A percentile compares a stretch with the other conserved stretches of the same genome.
Conservation (phyloP, 257 asterid genomes). For the Prunella vulgaris region DNA sequence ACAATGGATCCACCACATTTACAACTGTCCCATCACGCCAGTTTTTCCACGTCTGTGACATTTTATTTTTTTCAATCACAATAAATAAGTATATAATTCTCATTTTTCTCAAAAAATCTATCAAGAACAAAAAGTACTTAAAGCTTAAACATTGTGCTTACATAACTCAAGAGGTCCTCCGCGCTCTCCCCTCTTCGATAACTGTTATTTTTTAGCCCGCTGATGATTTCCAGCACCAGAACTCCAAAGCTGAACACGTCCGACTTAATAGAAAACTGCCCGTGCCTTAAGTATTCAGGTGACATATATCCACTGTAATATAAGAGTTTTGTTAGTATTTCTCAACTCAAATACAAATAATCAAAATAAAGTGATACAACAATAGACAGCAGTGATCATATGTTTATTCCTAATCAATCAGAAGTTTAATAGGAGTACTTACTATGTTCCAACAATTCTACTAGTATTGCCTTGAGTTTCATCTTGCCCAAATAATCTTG, state of each 20-base stretch:
- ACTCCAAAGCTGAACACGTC: constrained; percentile 53
- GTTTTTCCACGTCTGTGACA: constrained; percentile 32
- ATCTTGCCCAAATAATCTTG: constrained; percentile 28
- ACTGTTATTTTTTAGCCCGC: constrained; percentile 25
- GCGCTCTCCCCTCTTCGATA: constrained; percentile 9
- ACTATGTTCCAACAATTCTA: constrained; percentile 48
- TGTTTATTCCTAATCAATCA: background rate
- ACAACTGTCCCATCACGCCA: constrained; percentile 26
- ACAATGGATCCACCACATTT: constrained; percentile 23
- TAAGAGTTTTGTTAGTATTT: background rate
- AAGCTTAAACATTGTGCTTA: constrained; percentile 17
- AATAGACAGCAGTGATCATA: background rate
- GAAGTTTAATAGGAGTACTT: too few species aligned
- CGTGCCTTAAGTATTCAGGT: constrained; percentile 39
- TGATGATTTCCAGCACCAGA: constrained; percentile 37
- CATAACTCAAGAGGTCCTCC: constrained; percentile 34
- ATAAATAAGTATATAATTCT: background rate
- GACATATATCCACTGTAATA: constrained; percentile 46
- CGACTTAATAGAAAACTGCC: constrained; percentile 36
- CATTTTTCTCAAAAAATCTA: background rate
- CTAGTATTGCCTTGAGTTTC: constrained; percentile 35
- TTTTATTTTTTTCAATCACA: background rate
- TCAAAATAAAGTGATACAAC: constrained; percentile 11
- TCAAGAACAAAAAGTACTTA: background rate
- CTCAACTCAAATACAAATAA: background rate